Conservation (phyloP, 1,139 yeast species). For the Saccharomyces pastorianus region DNA sequence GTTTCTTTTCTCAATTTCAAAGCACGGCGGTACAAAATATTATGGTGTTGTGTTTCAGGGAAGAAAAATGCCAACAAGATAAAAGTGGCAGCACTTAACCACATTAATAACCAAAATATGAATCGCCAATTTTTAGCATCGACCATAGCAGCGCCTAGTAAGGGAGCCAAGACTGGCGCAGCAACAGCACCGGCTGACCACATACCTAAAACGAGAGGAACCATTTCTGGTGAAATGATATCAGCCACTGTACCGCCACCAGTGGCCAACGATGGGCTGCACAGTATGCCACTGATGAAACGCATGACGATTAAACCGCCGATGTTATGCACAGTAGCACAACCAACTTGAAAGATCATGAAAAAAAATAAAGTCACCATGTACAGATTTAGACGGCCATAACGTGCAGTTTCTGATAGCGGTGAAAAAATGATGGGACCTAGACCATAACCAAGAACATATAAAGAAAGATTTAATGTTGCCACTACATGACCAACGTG, state of each 20-base stretch:
- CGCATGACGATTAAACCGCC: conserved; percentile 45
- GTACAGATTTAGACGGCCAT: conserved; percentile 52
- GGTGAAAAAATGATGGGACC: conserved; percentile 53
- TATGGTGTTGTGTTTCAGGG: conserved; percentile 46
- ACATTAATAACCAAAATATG: conserved; percentile 40
- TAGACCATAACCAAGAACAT: conserved; percentile 48
- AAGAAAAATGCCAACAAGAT: conserved; percentile 34
- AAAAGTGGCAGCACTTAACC: conserved; percentile 36
- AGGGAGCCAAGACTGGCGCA: conserved; percentile 63
- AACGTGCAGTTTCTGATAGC: conserved; percentile 41
- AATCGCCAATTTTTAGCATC: conserved; percentile 42
- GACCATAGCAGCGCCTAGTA: conserved; percentile 45
- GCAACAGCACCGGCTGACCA: conserved; percentile 48
- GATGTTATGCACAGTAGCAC: conserved; percentile 49
- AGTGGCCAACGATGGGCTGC: conserved; percentile 52
- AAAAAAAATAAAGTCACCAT: conserved; percentile 45
- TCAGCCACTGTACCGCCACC: conserved; percentile 55
- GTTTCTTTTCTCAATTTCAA: conserved; percentile 40
- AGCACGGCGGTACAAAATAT: conserved; percentile 43
- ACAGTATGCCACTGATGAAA: conserved; percentile 46
- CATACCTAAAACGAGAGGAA: conserved; percentile 38
- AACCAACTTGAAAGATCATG: conserved; percentile 51
- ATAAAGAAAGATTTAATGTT: conserved; percentile 15
- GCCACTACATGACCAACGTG: conserved; percentile 20
- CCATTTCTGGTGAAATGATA: conserved; percentile 38